These are phyloP conservation scores for Umbilicaria muhlenbergii DNA, from an alignment of 495 filamentous ascomycete genomes.

Conservation along the genomic window DNA sequence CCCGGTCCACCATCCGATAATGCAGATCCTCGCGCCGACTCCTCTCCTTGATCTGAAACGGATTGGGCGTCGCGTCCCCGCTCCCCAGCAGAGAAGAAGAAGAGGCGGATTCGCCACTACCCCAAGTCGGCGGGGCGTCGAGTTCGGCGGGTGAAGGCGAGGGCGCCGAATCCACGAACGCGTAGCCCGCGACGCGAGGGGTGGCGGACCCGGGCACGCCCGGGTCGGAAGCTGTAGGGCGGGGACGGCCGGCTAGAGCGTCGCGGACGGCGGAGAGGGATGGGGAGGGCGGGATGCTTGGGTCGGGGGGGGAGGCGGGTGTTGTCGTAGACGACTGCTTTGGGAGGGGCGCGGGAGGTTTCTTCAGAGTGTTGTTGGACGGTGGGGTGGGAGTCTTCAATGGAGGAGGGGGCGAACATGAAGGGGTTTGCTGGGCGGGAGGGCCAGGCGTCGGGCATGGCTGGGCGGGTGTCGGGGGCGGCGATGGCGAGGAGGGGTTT, in stretches of 20 bases:
- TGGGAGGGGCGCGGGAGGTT: constrained; percentile 59
- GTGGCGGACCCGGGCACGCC: constrained; percentile 57
- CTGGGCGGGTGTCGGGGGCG: constrained; percentile 49
- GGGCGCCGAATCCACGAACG: constrained; percentile 73
- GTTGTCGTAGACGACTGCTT: constrained; percentile 66
- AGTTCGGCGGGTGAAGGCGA: constrained; percentile 13
- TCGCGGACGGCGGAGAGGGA: constrained; percentile 73
- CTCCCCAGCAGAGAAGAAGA: constrained; percentile 34
- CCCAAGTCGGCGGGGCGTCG: constrained; percentile 10
- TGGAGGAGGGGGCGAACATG: constrained; percentile 63
- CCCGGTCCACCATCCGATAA: constrained; percentile 79
- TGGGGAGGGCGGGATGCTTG: constrained; percentile 49
- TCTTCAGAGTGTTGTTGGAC: constrained; percentile 48
- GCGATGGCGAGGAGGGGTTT: constrained; percentile 37
- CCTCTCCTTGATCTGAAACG: constrained; percentile 65
- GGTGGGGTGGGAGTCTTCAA: constrained; percentile 56
- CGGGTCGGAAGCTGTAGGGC: constrained; percentile 47
- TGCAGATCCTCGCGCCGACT: constrained; percentile 72
- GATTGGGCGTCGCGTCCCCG: constrained; percentile 51
- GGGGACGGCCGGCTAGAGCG: constrained; percentile 66
- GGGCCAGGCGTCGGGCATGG: constrained; percentile 66
- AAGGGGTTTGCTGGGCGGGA: constrained; percentile 60
- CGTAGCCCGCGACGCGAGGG: constrained; percentile 79
- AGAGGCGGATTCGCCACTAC: constrained; percentile 8
- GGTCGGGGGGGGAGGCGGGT: constrained; percentile 45